Conservation (phyloP, 2,329 filamentous ascomycete species). For the Calonectria hawksworthii region DNA sequence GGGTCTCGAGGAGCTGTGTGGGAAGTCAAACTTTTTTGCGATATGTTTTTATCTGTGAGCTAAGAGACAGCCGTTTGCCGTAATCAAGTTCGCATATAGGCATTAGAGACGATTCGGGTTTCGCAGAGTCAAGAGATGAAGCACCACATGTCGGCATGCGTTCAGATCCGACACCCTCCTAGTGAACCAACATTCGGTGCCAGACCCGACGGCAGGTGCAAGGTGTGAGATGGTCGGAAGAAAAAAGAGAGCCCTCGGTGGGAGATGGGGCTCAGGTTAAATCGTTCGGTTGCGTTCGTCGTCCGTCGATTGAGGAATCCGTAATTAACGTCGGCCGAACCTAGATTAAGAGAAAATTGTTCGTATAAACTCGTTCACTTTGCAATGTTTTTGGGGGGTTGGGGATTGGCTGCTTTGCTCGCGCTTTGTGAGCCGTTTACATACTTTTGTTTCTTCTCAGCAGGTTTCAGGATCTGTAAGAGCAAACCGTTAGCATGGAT, state of each 20-base stretch:
- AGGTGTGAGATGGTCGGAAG: slow-evolving; percentile 48
- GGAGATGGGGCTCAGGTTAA: slow-evolving; percentile 41
- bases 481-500: slow-evolving; percentile 25
- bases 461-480: slow-evolving; percentile 93
- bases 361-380: slow-evolving; percentile 66
- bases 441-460: slow-evolving; percentile 99
- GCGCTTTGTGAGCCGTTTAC: slow-evolving; percentile 79
- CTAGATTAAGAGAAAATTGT: slow-evolving; percentile 80
- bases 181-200: slow-evolving; percentile 48
- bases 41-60: slow-evolving; percentile 57
- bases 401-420: slow-evolving; percentile 45
- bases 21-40: slow-evolving; percentile 48
- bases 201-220: slow-evolving; percentile 44
- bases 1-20: slow-evolving; percentile 39
- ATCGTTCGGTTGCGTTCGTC: slow-evolving; percentile 42
- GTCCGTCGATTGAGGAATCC: slow-evolving; percentile 44
- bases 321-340: slow-evolving; percentile 90
- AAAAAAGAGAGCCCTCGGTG: slow-evolving; percentile 40
- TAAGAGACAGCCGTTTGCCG: slow-evolving; percentile 59
- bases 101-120: slow-evolving; percentile 54
- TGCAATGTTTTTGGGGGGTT: slow-evolving; percentile 39
- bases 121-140: slow-evolving; percentile 42
- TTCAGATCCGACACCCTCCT: slow-evolving; percentile 46
- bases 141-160: slow-evolving; percentile 43
- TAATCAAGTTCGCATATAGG: slow-evolving; percentile 56